Evolutionary conservation across 2,329 filamentous ascomycete genomes (phyloP), one percentile per base, ranked within the genome.

Genomic region (Fusarium nisikadoi): DNA sequence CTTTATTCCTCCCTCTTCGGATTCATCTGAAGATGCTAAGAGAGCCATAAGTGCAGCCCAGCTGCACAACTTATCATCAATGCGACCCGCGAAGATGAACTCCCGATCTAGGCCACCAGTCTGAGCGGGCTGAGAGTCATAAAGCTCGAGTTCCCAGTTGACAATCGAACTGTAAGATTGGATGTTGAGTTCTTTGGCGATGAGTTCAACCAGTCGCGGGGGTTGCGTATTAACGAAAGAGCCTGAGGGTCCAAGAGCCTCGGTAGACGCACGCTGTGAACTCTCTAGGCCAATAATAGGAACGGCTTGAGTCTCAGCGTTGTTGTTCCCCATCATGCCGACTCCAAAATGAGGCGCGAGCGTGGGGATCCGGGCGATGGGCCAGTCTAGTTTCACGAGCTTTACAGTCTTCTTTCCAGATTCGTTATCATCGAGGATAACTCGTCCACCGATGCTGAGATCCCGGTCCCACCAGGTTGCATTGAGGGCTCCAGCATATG

Each of bases 381-480:
- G 95, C 94, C 95, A 98, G 80, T 92, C 93, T 55, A 98, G 86
- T 84, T 97, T 97, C 69, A 98, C 95, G 49, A 98, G 87, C 84
- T 91, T 93, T 35, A 89, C 91, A 27, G 88, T 86, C 39, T 97
- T 94, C 87, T 95, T 97, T 74, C 92, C 92, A 5, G 89, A 89
- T 52, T 85, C 83, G 8, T 86, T 80, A 75, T 97, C 91, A 71
- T 91, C 93, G 49, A 98, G 91, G 53, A 98, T 86, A 8, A 98
- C 95, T 47, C 94, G 88, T 42, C 96, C 96, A 72, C 94, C 96
- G 76, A 98, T 93, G 73, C 93, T 92, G 56, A 99, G 87, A 81
- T 99, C 96, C 41, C 96, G 90, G 81, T 98, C 96, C 95, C 95
- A 98, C 96, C 96, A 98, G 2, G 96, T 98, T 70, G 87, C 86